Percentiles rank a stretch among this genome's conserved stretches.
Evolutionary conservation across 2,329 filamentous ascomycete genomes (phyloP).

Genomic region (Xylariaceae sp.): DNA sequence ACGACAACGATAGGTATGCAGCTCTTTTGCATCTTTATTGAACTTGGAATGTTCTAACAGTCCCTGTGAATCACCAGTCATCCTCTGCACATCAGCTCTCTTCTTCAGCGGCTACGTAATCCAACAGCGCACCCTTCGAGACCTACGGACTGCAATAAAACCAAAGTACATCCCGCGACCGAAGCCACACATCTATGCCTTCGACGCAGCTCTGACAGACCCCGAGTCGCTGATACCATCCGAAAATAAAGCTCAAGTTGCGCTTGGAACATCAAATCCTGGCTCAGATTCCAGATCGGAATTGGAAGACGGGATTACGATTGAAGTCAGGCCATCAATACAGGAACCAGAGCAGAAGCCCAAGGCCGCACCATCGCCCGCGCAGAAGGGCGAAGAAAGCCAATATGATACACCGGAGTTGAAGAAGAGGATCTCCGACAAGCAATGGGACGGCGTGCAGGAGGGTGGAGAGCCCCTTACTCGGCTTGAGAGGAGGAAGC

Average conservation of each 20-base stretch:
- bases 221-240: constrained; percentile 44
- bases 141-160: constrained; percentile 71
- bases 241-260: constrained; percentile 44
- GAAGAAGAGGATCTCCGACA: constrained; percentile 19
- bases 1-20: constrained; percentile 59
- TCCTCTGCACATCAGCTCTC: constrained; percentile 75
- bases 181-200: constrained; percentile 43
- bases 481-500: constrained; percentile 51
- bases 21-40: neutral
- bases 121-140: constrained; percentile 80
- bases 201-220: constrained; percentile 4
- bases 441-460: constrained; percentile 31
- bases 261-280: constrained; percentile 20
- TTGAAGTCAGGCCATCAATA: constrained; percentile 38
- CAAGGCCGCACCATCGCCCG: neutral
- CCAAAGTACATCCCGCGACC: constrained; percentile 42
- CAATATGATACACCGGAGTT: neutral
- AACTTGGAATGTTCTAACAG: constrained; percentile 1
- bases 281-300: constrained; percentile 32
- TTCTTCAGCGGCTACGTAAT: constrained; percentile 86
- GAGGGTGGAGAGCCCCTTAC: constrained; percentile 48
- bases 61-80: constrained; percentile 46
- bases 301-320: constrained; percentile 3
- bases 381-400: constrained; percentile 8
- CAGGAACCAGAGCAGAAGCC: constrained; percentile 21